Percentiles rank a stretch among this genome's conserved stretches.
These are phyloP conservation scores for Penstemon newberryi DNA, from an alignment of 257 asterid genomes.

Conservation along the genomic window DNA sequence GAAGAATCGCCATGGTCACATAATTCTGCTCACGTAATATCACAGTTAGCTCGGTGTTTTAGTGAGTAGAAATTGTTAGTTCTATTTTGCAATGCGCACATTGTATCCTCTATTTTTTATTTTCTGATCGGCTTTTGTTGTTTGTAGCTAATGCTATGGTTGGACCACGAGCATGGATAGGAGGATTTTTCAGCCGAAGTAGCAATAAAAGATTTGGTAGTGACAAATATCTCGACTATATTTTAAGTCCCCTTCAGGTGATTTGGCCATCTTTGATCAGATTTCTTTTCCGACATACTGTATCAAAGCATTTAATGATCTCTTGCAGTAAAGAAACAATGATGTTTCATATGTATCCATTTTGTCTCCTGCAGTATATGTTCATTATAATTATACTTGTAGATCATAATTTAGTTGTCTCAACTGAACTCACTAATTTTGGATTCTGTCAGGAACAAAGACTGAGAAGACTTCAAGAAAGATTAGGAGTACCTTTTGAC, in stretches of 20 bases:
- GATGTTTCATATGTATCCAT: background rate
- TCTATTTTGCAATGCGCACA: slow-evolving; percentile 1
- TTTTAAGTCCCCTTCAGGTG: slow-evolving; percentile 72
- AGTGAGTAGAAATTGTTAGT: slow-evolving; percentile 59
- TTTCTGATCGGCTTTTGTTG: slow-evolving; percentile 17
- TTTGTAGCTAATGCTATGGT: slow-evolving; percentile 96
- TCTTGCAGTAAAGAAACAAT: background rate
- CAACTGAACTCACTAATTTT: slow-evolving; percentile 15
- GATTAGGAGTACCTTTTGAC: slow-evolving; percentile 78
- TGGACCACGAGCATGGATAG: slow-evolving; percentile 95
- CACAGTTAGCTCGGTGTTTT: slow-evolving; percentile 79
- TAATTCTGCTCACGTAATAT: slow-evolving; percentile 69
- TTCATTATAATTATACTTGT: background rate
- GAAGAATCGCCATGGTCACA: slow-evolving; percentile 54
- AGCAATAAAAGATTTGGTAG: slow-evolving; percentile 63
- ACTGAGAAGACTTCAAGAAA: slow-evolving; percentile 69
- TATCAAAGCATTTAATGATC: background rate
- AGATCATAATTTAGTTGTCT: background rate
- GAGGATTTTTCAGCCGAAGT: slow-evolving; percentile 75
- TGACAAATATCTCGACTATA: slow-evolving; percentile 49
- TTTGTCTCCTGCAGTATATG: background rate
- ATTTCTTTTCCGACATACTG: background rate
- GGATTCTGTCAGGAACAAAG: slow-evolving; percentile 67
- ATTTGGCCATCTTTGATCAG: slow-evolving; percentile 10
- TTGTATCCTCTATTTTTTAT: background rate